Conservation (phyloP, 225 moss, liverwort and hornwort species). For the Polytrichum commune region DNA sequence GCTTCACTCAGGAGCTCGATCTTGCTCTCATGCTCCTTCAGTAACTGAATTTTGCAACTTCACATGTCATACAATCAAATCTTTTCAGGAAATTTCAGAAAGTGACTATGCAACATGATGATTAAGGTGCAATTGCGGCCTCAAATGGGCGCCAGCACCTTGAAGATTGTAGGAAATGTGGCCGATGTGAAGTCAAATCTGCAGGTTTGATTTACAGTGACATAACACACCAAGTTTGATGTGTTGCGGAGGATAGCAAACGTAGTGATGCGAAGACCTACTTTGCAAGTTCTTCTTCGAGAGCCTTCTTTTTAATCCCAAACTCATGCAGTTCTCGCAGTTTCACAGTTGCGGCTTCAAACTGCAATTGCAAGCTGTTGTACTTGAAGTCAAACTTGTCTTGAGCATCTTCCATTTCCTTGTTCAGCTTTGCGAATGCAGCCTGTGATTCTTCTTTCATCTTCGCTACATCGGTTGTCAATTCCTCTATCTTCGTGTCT, state of each 20-base stretch:
- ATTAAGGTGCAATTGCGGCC: too few relatives aligned
- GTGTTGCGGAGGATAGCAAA: too few relatives aligned
- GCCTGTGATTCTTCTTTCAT: conserved; percentile 37
- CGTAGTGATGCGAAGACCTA: too few relatives aligned
- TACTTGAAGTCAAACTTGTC: conserved; percentile 61
- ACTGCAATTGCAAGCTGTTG: conserved; percentile 58
- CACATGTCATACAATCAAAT: background rate
- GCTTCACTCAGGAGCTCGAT: conserved; percentile 76
- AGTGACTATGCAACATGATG: too few relatives aligned
- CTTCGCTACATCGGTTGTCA: conserved; percentile 47
- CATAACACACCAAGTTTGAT: too few relatives aligned
- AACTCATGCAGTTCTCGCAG: conserved; percentile 91
- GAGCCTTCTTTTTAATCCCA: conserved; percentile 50
- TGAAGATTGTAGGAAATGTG: too few relatives aligned
- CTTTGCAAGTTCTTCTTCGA: conserved; percentile 66
- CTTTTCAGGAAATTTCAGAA: too few relatives aligned
- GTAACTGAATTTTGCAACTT: conserved; percentile 56
- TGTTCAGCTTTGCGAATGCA: conserved; percentile 36
- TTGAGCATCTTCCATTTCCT: conserved; percentile 46
- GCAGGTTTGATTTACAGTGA: too few relatives aligned
- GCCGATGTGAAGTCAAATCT: too few relatives aligned
- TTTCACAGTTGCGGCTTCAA: conserved; percentile 71
- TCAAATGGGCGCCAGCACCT: too few relatives aligned
- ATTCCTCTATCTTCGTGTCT: conserved; percentile 39
- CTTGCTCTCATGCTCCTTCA: conserved; percentile 82